These are phyloP conservation scores for Iris macrosiphon DNA, from an alignment of 106 monocot genomes.

Conservation along the genomic window DNA sequence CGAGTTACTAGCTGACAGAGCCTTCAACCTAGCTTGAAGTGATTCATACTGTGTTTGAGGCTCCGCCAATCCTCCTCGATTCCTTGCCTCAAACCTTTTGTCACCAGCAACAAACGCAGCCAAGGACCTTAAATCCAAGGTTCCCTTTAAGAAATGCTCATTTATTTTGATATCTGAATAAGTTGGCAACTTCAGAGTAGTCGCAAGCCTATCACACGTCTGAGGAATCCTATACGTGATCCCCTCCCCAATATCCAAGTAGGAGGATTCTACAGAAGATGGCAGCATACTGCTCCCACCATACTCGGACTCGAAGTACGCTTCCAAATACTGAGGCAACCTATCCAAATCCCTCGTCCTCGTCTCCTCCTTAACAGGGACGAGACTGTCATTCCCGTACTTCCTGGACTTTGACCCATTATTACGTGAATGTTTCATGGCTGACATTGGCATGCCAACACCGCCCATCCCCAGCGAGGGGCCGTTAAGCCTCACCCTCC, in stretches of 20 bases:
- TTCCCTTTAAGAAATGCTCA: conserved; percentile 60
- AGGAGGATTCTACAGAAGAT: conserved; percentile 47
- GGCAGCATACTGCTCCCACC: conserved; percentile 28
- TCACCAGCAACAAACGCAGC: conserved; percentile 68
- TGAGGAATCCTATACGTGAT: conserved; percentile 73
- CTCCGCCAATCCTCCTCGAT: conserved; percentile 53
- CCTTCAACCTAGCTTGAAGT: conserved; percentile 75
- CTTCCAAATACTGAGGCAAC: conserved; percentile 41
- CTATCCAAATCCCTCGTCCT: conserved; percentile 20
- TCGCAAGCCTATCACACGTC: conserved; percentile 68
- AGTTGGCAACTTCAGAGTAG: conserved; percentile 53
- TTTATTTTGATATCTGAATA: conserved; percentile 68
- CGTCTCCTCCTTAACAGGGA: conserved; percentile 39
- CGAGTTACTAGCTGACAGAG: conserved; percentile 33
- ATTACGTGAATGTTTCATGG: conserved; percentile 23
- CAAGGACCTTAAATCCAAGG: conserved; percentile 66
- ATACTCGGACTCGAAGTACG: conserved; percentile 34
- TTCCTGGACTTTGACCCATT: conserved; percentile 31
- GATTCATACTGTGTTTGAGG: conserved; percentile 79
- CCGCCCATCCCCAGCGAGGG: conserved; percentile 19
- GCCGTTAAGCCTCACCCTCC: conserved; percentile 37
- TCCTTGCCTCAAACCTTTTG: conserved; percentile 41
- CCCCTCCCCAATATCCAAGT: conserved; percentile 87
- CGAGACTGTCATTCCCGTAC: conserved; percentile 19
- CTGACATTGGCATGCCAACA: conserved; percentile 16